phyloP scores from a whole-genome alignment of 257 asterid species.

The Nyctanthes arbortristis region DNA sequence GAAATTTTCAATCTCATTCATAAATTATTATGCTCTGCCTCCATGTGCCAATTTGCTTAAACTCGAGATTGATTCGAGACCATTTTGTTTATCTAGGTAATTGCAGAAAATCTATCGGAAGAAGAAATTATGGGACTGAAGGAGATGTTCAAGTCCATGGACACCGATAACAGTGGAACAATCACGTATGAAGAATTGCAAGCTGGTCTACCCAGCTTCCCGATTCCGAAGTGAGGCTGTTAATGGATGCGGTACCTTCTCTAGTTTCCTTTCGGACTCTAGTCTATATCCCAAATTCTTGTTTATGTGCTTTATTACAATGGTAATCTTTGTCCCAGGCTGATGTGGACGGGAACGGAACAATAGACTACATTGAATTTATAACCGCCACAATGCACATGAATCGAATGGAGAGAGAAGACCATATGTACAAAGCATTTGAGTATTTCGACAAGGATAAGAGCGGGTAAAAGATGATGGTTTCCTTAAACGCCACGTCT shows the following conservation, averaged over 20 bases:
- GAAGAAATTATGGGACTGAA: conserved; percentile 97
- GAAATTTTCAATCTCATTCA: background rate
- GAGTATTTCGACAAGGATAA: conserved; percentile 89
- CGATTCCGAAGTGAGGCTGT: conserved; percentile 88
- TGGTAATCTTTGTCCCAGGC: conserved; percentile 49
- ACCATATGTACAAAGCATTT: conserved; percentile 82
- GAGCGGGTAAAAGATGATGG: conserved; percentile 72
- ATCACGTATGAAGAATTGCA: conserved; percentile 88
- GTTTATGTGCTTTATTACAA: background rate
- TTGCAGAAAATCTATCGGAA: conserved; percentile 91
- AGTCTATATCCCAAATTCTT: too few relatives aligned
- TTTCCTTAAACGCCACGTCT: conserved; percentile 9
- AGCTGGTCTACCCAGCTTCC: conserved; percentile 90
- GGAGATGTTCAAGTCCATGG: conserved; percentile 96
- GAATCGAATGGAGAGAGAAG: conserved; percentile 92
- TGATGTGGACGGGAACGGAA: conserved; percentile 90
- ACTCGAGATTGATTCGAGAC: background rate
- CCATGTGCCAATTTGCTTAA: background rate
- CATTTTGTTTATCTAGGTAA: conserved; percentile 52
- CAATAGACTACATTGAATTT: conserved; percentile 83
- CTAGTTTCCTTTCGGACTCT: conserved; percentile 20
- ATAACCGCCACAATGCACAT: conserved; percentile 93
- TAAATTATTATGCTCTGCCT: too few relatives aligned
- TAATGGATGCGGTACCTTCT: conserved; percentile 85
- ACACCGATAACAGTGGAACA: conserved; percentile 89